These are phyloP conservation scores for Simplicillium aogashimaense DNA, from an alignment of 2,329 filamentous ascomycete genomes.

Conservation along the genomic window DNA sequence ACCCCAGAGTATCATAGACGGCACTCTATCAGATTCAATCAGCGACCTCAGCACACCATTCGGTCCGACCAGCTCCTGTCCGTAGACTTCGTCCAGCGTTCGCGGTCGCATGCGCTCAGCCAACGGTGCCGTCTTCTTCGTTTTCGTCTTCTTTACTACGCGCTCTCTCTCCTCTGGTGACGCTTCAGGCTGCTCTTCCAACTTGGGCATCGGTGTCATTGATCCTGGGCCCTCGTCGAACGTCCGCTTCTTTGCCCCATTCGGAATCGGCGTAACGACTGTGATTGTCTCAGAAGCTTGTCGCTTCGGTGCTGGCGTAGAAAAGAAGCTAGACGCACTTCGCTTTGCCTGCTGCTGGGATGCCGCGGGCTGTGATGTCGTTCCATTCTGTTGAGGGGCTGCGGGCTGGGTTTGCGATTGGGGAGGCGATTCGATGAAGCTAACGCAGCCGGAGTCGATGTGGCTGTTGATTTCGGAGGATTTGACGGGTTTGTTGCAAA, in stretches of 20 bases:
- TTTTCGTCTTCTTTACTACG: conserved; percentile 56
- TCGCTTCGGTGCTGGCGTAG: conserved; percentile 49
- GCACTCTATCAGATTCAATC: conserved; percentile 76
- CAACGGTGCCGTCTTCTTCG: conserved; percentile 65
- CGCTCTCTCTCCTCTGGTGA: conserved; percentile 5
- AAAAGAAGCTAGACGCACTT: conserved; percentile 49
- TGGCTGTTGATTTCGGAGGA: conserved; percentile 76
- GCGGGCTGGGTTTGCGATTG: conserved; percentile 5
- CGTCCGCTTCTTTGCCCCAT: conserved; percentile 32
- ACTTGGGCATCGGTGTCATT: conserved; percentile 2
- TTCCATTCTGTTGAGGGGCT: conserved; percentile 12
- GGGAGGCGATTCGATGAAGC: conserved; percentile 39
- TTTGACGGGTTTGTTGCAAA: conserved; percentile 66
- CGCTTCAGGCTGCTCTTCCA: conserved; percentile 1
- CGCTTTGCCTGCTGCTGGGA: conserved; percentile 35
- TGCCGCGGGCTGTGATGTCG: conserved; percentile 16
- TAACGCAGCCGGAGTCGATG: conserved; percentile 73
- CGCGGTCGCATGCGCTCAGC: conserved; percentile 89
- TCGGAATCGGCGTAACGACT: conserved; percentile 22
- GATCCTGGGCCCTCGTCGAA: conserved; percentile 44
- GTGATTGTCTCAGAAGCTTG: conserved; percentile 25
- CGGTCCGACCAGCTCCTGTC: conserved; percentile 82
- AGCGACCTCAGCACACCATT: conserved; percentile 76
- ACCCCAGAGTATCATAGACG: conserved; percentile 94
- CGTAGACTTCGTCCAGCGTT: conserved; percentile 75